Base-by-base conservation (phyloP, 768 basidiomycete species). In the Clavaria fumosa region DNA sequence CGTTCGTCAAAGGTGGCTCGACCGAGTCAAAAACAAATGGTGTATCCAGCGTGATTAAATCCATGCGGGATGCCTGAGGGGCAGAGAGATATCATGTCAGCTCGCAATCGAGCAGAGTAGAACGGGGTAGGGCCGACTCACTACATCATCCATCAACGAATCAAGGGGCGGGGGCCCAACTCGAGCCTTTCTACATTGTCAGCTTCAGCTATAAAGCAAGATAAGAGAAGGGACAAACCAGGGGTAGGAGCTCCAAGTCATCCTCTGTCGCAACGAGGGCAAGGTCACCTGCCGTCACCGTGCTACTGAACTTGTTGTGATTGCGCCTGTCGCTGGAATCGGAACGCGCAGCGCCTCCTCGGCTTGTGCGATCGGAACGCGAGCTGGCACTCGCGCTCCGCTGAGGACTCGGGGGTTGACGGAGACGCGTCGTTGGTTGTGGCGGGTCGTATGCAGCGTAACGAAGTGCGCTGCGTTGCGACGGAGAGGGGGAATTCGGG, bases 21-120 rank as follows among this genome's bases (percentile, higher is more conserved):
- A 46, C 26, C 17, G 62, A 60, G 42, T 76, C 75, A 5, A 62
- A 51, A 30, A 71, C 57, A 56, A 77, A 77, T 2, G 81, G 78
- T 1, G 77, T 72, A 51, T 86, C 81, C 26, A 88, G 67, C 6
- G 72, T 61, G 43, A 86, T 84, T 33, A 86, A 67, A 56, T 85
- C 78, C 40, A 53, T 43, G 37, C 60, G 60, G 32, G 55, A 44
- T 12, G 38, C 48, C 63, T 59, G 38, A 23, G 12, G 42, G 39
- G 45, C 31, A 46, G 32, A 20, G 17, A 11, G 22, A 7, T 14
- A 41, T 15, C 4, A 21, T 23, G 24, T 43, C 38, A 38, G 15
- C 19, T 2, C 36, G 11, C n/a, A 17, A 14, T 21, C 17, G 9
- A 26, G 18, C 18, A 23, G 37, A 10, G 18, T 18, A 26, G 32